Evolutionary conservation across 2,329 filamentous ascomycete genomes (phyloP).

Genomic region (Meredithiella fracta): DNA sequence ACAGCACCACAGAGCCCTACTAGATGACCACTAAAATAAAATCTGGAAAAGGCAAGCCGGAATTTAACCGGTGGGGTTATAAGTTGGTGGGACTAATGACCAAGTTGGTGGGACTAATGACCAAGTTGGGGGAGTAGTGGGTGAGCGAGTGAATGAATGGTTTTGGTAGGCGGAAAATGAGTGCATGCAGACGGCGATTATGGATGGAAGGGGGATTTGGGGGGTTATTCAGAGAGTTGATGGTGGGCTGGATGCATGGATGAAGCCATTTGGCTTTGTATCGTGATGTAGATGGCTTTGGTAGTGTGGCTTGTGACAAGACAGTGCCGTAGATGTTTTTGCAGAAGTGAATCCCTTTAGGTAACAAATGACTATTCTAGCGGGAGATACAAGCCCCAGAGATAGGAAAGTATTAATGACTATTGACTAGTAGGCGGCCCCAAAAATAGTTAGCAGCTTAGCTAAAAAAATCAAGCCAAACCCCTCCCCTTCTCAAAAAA

Average conservation of each 20-base stretch:
- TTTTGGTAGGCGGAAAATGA: constrained; percentile 2
- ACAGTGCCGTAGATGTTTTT: neutral
- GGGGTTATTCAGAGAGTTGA: neutral
- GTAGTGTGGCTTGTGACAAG: neutral
- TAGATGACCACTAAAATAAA: constrained; percentile 1
- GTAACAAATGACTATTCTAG: no score
- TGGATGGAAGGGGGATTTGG: neutral
- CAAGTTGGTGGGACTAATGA: neutral
- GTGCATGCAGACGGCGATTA: constrained; percentile 2
- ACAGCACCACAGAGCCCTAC: constrained; percentile 2
- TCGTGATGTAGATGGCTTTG: no score
- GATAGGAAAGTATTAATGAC: no score
- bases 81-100: neutral
- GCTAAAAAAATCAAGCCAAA: no score
- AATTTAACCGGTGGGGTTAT: constrained; percentile 1
- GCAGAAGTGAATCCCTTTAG: no score
- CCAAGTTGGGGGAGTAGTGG: no score
- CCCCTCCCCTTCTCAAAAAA: no score
- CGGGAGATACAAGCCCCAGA: no score
- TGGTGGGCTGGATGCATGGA: neutral
- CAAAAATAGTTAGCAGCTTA: neutral
- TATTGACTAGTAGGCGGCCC: no score
- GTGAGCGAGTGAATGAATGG: neutral
- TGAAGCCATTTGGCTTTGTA: no score
- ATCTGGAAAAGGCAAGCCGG: constrained; percentile 1